Percentiles rank a stretch among this genome's conserved stretches.
phyloP scores from a whole-genome alignment of 176 grass and related monocot genomes.

The Musa acuminata region DNA sequence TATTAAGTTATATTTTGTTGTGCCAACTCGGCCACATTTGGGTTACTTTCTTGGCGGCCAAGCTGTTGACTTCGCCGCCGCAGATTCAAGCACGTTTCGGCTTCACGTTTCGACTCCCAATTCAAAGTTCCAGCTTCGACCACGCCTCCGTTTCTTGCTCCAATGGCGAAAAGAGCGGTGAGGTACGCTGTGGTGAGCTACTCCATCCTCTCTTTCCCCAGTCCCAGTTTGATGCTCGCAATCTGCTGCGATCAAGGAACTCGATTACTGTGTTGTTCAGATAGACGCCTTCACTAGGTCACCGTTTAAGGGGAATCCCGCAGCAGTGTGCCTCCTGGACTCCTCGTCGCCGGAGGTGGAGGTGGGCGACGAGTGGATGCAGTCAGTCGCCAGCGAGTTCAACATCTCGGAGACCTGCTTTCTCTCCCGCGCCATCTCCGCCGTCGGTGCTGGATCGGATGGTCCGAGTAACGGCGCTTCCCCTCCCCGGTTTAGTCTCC shows the following conservation, averaged over 20 bases:
- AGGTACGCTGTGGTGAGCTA: conserved; percentile 14
- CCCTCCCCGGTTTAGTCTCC: conserved; percentile 41
- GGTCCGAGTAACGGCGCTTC: background rate
- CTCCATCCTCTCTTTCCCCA: background rate
- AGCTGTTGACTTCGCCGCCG: no score
- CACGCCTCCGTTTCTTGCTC: background rate
- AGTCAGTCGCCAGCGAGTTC: conserved; percentile 67
- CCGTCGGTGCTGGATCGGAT: background rate
- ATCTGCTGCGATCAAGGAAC: background rate
- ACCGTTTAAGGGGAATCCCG: conserved; percentile 73
- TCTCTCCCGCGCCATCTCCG: conserved; percentile 24
- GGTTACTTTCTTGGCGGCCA: no score
- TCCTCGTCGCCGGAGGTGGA: conserved; percentile 6
- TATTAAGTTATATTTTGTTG: no score
- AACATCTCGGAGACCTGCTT: conserved; percentile 52
- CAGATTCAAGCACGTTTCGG: no score
- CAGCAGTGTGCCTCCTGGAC: conserved; percentile 56
- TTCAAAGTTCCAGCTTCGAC: background rate
- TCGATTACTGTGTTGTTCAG: conserved; percentile 17
- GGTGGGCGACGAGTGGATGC: conserved; percentile 53
- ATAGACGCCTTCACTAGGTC: conserved; percentile 50
- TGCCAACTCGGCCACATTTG: no score
- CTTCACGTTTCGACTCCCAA: no score
- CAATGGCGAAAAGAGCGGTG: conserved; percentile 1
- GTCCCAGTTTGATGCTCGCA: background rate